These are phyloP conservation scores for Juglanconis oblonga DNA, from an alignment of 2,329 filamentous ascomycete species.

Conservation along the genomic window DNA sequence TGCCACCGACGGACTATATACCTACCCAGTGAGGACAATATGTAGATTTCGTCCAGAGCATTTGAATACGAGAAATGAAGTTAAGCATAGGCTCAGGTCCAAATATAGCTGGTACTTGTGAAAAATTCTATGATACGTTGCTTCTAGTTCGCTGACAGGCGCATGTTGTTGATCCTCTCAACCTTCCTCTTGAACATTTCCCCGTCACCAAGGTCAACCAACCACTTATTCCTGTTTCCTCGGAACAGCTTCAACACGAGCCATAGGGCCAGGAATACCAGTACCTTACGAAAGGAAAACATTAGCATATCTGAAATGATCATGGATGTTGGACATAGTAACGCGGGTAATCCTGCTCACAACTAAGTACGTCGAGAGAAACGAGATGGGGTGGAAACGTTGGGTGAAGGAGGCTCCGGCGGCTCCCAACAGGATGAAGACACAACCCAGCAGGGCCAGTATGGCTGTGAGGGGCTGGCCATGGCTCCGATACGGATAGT, in stretches of 20 bases:
- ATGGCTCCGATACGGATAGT: conserved; percentile 38
- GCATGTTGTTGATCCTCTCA: conserved; percentile 28
- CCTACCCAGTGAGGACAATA: too few species aligned
- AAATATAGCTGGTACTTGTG: too few species aligned
- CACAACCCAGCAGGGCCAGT: conserved; percentile 31
- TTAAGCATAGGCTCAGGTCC: too few species aligned
- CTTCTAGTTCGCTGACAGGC: neutral
- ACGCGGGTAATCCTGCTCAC: too few species aligned
- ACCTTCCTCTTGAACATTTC: conserved; percentile 28
- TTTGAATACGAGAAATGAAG: too few species aligned
- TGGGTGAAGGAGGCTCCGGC: conserved; percentile 35
- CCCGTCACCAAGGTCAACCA: conserved; percentile 30
- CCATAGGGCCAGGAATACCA: conserved; percentile 29
- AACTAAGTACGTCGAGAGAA: conserved; percentile 36
- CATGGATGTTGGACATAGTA: neutral
- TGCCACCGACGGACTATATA: too few species aligned
- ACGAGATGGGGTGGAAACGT: conserved; percentile 30
- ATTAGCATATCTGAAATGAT: conserved; percentile 20
- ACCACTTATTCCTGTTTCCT: conserved; percentile 24
- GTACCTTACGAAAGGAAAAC: conserved; percentile 31
- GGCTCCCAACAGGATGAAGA: conserved; percentile 32
- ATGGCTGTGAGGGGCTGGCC: conserved; percentile 36
- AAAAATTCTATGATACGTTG: too few species aligned
- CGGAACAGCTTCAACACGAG: conserved; percentile 27
- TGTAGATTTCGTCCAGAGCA: too few species aligned